Conservation (phyloP, 495 filamentous ascomycete species). For the Xylaria venustula region DNA sequence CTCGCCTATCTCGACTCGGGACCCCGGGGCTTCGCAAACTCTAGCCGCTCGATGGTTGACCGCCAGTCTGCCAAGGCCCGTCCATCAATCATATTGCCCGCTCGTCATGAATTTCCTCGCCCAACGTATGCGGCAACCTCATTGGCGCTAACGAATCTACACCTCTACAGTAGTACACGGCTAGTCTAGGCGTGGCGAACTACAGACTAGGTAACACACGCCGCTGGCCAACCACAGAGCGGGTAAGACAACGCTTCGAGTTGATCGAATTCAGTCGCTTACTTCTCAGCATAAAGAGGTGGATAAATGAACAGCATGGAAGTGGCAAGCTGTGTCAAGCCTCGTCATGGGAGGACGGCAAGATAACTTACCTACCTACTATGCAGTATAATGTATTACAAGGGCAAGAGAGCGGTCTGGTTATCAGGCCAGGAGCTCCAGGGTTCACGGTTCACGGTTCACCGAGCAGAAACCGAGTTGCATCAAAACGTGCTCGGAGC, state of each 20-base stretch:
- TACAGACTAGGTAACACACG: background rate
- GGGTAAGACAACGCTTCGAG: too few species aligned
- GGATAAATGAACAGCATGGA: background rate
- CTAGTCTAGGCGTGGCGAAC: background rate
- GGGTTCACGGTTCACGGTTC: too few species aligned
- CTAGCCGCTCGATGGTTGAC: conserved; percentile 4
- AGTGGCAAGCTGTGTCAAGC: background rate
- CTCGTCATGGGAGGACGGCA: background rate
- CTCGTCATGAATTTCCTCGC: background rate
- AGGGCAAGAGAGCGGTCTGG: too few species aligned
- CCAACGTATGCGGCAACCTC: background rate
- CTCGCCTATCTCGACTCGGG: too few species aligned
- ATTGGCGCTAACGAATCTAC: background rate
- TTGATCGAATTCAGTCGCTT: too few species aligned
- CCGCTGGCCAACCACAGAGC: too few species aligned
- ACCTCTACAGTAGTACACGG: background rate
- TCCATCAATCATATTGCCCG: background rate
- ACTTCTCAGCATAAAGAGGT: background rate
- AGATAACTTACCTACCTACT: background rate
- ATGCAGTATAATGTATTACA: background rate
- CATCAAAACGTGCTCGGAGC: background rate
- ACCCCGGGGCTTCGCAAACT: conserved; percentile 3
- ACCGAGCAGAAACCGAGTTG: too few species aligned
- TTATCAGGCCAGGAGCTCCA: too few species aligned
- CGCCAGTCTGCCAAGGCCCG: conserved; percentile 4